Evolutionary conservation across 1,139 yeast genomes (phyloP), one percentile per base, ranked within the genome.

Genomic region (Taiozyma sp.): DNA sequence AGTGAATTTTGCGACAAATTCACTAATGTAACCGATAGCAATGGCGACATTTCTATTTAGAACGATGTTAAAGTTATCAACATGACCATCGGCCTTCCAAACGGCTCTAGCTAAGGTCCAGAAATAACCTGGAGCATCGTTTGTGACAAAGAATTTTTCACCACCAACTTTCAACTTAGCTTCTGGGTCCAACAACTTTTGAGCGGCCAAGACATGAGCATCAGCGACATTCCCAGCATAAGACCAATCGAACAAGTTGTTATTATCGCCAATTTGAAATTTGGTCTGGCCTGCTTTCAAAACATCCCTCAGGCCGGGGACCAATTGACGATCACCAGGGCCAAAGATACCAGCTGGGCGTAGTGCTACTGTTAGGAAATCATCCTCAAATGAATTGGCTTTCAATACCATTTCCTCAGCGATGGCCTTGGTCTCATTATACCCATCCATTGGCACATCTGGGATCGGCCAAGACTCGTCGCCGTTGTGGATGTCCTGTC

Each of bases 201-300:
- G 74, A 3, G 97, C 95, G 1, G 98, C 99, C 50, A 93, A 73
- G 10, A 93, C 90, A 68, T 95, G 99, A 6, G 97, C 85, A 69
- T 90, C 96, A 0, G 99, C 99, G 24, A 95, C 98, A 68, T 95
- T 95, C n/a, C 97, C 98, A n/a, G 87, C 99, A 63, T 90, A 95
- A 0, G 98, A 90, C 86, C 96, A 90, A 66, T 95, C 99, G 63
- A 93, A 95, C 53, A 95, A 71, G 65, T 93, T 93, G 67, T 87
- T 82, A 69, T 95, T 95, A 67, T 88, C 93, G 57, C 99, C 99
- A 47, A 95, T 75, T 68, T 95, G 99, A 68, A 88, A 89, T 67
- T 86, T 87, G 37, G 93, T 86, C 67, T 93, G 98, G 16, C 96
- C 96, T 52, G 82, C 73, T 56, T 78, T 77, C 3, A 96, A 93